Evolutionary conservation across 306 rosid species (phyloP).

Genomic region (Rubus parviflorus): DNA sequence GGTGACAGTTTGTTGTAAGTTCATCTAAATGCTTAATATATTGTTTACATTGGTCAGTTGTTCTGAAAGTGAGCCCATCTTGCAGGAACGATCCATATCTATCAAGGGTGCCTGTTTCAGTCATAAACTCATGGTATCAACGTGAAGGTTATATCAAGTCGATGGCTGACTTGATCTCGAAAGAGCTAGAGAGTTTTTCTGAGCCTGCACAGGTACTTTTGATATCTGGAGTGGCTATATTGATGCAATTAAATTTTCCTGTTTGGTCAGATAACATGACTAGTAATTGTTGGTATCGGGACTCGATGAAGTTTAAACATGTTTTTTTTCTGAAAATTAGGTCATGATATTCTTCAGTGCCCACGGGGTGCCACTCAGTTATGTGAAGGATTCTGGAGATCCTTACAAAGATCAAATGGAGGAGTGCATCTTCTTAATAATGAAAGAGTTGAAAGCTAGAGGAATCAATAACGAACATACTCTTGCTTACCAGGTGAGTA

Average conservation of each 20-base stretch:
- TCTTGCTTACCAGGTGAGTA: conserved; percentile 92
- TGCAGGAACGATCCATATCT: conserved; percentile 79
- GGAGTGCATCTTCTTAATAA: conserved; percentile 83
- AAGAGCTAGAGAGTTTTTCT: conserved; percentile 64
- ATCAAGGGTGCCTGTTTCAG: conserved; percentile 81
- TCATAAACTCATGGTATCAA: conserved; percentile 93
- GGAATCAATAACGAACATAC: conserved; percentile 78
- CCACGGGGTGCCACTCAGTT: conserved; percentile 96
- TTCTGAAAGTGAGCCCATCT: conserved; percentile 32
- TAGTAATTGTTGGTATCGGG: conserved; percentile 3
- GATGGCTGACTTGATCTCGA: conserved; percentile 88
- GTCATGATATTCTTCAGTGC: conserved; percentile 97
- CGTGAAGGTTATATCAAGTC: conserved; percentile 87
- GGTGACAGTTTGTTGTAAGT: conserved; percentile 43
- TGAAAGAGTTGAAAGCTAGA: conserved; percentile 94
- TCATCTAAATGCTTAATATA: conserved; percentile 19
- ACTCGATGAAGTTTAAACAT: conserved; percentile 3
- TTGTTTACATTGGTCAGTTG: conserved; percentile 11
- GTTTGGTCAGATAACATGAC: conserved; percentile 2
- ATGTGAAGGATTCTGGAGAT: conserved; percentile 92
- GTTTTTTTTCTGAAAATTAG: conserved; percentile 36
- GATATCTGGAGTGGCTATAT: conserved; percentile 18
- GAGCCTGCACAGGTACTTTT: conserved; percentile 69
- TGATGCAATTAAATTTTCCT: background rate
- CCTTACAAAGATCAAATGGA: conserved; percentile 99